A percentile compares a stretch with the other conserved stretches of the same genome.
Evolutionary conservation across 208 protist genomes (phyloP).

Genomic region (Leishmania tropica): DNA sequence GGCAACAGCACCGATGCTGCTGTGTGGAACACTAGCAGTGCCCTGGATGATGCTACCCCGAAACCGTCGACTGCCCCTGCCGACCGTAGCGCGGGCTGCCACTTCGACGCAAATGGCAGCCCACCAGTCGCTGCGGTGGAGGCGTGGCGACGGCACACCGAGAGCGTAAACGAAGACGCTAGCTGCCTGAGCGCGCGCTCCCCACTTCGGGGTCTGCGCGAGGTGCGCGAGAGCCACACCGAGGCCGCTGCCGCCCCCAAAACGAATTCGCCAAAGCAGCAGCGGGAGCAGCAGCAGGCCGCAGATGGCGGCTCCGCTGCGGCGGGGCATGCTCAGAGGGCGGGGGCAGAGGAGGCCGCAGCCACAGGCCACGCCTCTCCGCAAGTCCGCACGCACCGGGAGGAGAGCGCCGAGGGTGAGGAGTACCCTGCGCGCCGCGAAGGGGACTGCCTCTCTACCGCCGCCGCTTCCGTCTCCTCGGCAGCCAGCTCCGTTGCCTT

Average conservation of each 20-base stretch:
- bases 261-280: neutral
- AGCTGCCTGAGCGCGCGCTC: constrained; percentile 21
- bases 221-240: neutral
- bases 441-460: neutral
- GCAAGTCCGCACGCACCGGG: neutral
- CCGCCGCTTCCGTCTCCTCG: constrained; percentile 6
- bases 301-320: neutral
- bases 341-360: neutral
- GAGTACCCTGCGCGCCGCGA: constrained; percentile 1
- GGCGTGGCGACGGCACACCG: constrained; percentile 6
- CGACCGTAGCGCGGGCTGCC: neutral
- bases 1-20: constrained; percentile 39
- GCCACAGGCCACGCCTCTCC: neutral
- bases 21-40: constrained; percentile 13
- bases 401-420: constrained; percentile 10
- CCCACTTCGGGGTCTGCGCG: constrained; percentile 5
- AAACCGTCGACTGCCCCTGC: neutral
- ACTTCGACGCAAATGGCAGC: neutral
- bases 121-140: constrained; percentile 10
- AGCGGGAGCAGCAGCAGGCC: neutral
- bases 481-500: neutral
- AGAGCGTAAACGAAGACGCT: neutral
- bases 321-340: neutral
- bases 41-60: neutral
- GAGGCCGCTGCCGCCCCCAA: neutral